phyloP scores from a whole-genome alignment of 139 green algal genomes.

The Raphidocelis subcapitata region DNA sequence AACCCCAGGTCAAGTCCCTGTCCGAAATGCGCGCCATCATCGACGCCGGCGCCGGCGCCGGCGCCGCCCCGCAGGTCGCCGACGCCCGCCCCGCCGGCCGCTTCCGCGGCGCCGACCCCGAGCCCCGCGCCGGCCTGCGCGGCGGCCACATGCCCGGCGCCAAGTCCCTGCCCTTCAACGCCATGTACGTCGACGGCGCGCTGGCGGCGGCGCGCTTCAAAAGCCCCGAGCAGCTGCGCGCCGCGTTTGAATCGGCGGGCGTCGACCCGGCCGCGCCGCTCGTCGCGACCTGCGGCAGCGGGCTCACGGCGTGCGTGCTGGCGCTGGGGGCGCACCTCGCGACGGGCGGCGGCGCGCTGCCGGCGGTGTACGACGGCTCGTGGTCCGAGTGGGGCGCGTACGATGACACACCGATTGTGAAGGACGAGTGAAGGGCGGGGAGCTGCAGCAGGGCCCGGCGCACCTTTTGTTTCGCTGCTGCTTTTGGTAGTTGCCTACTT shows the following conservation, averaged over 20 bases:
- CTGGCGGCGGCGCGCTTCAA: slow-evolving; percentile 42
- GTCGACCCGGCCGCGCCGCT: slow-evolving; percentile 59
- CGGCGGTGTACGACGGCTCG: slow-evolving; percentile 90
- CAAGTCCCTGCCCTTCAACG: slow-evolving; percentile 83
- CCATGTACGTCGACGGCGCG: slow-evolving; percentile 13
- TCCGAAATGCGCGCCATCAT: slow-evolving; percentile 8
- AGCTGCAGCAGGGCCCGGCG: too few species aligned
- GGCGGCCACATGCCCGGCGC: slow-evolving; percentile 84
- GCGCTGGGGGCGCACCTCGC: slow-evolving; percentile 65
- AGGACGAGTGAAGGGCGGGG: too few species aligned
- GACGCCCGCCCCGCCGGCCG: slow-evolving; percentile 73
- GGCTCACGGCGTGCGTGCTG: slow-evolving; percentile 91
- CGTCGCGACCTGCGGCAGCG: slow-evolving; percentile 82
- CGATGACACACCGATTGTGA: slow-evolving; percentile 32
- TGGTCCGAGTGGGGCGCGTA: slow-evolving; percentile 92
- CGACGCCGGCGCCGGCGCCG: neutral
- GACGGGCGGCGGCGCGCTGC: slow-evolving; percentile 24
- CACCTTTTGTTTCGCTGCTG: too few species aligned
- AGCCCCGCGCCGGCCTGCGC: slow-evolving; percentile 76
- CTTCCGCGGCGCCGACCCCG: slow-evolving; percentile 75
- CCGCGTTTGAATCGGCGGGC: slow-evolving; percentile 62
- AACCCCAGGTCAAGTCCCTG: slow-evolving; percentile 7
- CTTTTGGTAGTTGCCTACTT: too few species aligned
- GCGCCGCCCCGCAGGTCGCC: slow-evolving; percentile 45
- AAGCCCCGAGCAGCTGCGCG: slow-evolving; percentile 48